Conservation (phyloP, 208 protist genomes). For the Trypanosomatidae sp. region DNA sequence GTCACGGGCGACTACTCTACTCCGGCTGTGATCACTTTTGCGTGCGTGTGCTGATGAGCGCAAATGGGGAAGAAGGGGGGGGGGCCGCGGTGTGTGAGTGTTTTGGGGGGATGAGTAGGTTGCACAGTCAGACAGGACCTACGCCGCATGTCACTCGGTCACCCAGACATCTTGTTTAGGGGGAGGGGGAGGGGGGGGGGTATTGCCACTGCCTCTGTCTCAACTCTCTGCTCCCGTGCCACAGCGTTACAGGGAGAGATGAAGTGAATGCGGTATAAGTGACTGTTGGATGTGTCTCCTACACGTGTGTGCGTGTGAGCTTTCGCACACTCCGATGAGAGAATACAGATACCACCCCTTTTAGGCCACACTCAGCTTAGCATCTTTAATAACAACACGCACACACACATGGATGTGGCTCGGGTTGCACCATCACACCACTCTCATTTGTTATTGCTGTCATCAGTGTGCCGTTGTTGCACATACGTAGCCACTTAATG, state of each 20-base stretch:
- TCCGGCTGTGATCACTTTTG: not conserved
- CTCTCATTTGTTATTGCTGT: not conserved
- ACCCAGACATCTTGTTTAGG: not conserved
- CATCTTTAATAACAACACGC: not conserved
- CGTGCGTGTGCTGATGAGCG: not conserved
- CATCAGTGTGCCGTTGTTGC: not conserved
- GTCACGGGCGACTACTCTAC: not conserved
- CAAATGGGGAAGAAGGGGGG: not conserved
- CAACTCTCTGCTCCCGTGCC: not conserved
- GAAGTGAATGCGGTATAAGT: not conserved
- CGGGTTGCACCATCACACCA: not conserved
- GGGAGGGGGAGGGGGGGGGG: not conserved
- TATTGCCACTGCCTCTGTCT: not conserved
- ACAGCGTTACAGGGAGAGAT: not conserved
- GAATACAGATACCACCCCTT: not conserved
- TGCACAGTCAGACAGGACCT: not conserved
- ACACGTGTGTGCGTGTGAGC: conserved; percentile 2
- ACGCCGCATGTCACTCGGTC: not conserved
- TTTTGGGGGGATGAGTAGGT: not conserved
- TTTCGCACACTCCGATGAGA: not conserved
- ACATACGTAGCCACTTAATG: not conserved
- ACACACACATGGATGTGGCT: not conserved
- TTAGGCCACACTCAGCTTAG: not conserved
- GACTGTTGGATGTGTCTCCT: conserved; percentile 8
- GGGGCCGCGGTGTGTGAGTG: not conserved